A percentile compares a stretch with the other conserved stretches of the same genome.
Conservation (phyloP, 2,329 filamentous ascomycete genomes). For the Stagonosporopsis cucurbitacearum region DNA sequence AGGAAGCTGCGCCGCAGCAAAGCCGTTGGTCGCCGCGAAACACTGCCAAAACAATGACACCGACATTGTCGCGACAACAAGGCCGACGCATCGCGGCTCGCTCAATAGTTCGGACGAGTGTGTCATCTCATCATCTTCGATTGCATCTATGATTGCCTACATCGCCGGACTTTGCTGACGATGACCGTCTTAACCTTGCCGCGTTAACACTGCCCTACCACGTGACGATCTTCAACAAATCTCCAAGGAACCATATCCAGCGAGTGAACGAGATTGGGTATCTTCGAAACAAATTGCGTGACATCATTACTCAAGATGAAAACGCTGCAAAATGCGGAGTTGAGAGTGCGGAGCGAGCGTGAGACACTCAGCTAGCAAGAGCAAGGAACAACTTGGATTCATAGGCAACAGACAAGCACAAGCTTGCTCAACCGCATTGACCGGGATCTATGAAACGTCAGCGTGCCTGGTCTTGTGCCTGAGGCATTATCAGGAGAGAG, state of each 20-base stretch:
- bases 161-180: slow-evolving; percentile 2
- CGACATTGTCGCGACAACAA: neutral
- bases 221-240: slow-evolving; percentile 3
- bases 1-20: slow-evolving; percentile 2
- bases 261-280: slow-evolving; percentile 36
- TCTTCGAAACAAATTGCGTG: slow-evolving; percentile 34
- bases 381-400: slow-evolving; percentile 8
- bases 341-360: slow-evolving; percentile 24
- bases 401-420: slow-evolving; percentile 1
- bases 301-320: slow-evolving; percentile 25
- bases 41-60: neutral
- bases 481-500: slow-evolving; percentile 1
- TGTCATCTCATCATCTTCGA: neutral
- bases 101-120: neutral
- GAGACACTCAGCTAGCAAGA: slow-evolving; percentile 18
- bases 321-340: slow-evolving; percentile 2
- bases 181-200: slow-evolving; percentile 2
- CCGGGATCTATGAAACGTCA: slow-evolving; percentile 42
- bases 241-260: slow-evolving; percentile 5
- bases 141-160: slow-evolving; percentile 10
- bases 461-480: slow-evolving; percentile 2
- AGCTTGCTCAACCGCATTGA: slow-evolving; percentile 40
- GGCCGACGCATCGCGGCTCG: neutral
- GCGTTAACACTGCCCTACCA: slow-evolving; percentile 7
- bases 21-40: slow-evolving; percentile 1